Conservation (phyloP, 225 moss, liverwort and hornwort species). For the Marchantia paleacea region DNA sequence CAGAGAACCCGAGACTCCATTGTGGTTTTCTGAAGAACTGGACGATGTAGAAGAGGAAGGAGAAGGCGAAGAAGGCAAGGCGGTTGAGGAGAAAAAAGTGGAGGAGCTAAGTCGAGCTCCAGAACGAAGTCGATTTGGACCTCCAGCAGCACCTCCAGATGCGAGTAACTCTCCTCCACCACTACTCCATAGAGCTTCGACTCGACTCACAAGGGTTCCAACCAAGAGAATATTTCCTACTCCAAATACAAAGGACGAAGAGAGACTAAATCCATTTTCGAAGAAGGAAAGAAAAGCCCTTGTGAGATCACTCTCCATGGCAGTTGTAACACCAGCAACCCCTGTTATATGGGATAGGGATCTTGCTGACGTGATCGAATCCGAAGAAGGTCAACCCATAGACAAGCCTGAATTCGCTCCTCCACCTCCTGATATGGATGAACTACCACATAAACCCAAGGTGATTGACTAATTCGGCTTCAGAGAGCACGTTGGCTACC, state of each 20-base stretch:
- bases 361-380: constrained; percentile 27
- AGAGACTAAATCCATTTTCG: constrained; percentile 28
- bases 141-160: not conserved
- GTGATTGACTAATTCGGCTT: constrained; percentile 1
- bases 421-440: constrained; percentile 23
- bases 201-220: not conserved
- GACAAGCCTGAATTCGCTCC: not conserved
- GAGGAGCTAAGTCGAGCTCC: constrained; percentile 2
- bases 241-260: constrained; percentile 12
- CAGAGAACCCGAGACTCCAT: constrained; percentile 35
- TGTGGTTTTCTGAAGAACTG: constrained; percentile 26
- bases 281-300: constrained; percentile 41
- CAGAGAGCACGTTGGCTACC: not conserved
- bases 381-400: constrained; percentile 28
- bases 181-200: not conserved
- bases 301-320: constrained; percentile 38
- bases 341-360: constrained; percentile 36
- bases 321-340: constrained; percentile 25
- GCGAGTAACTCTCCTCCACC: not conserved
- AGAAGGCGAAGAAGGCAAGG: not conserved
- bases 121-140: constrained; percentile 13
- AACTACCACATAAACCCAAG: constrained; percentile 28
- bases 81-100: not conserved
- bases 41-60: not conserved
- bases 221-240: constrained; percentile 12